Base-by-base conservation (phyloP, 2,329 filamentous ascomycete species). In the Pyrenophora tritici-repentis region DNA sequence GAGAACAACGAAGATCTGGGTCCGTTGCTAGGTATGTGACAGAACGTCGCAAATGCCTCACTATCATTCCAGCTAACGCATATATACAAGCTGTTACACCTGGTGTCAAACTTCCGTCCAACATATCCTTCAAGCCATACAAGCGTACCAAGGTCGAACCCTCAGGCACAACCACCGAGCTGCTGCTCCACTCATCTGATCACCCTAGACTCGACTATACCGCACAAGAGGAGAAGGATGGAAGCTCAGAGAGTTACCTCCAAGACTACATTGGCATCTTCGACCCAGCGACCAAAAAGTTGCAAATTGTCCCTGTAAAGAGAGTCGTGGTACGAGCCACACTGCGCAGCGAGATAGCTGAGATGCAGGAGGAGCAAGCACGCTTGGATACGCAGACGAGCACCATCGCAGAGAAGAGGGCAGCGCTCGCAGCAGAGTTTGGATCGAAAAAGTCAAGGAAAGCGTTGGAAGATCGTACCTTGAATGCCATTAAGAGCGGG, bases 371-470 rank as follows among this genome's bases (percentile, higher is more conserved):
- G 42, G 66, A 71, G 55, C 61, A 66, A 31, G 68, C 63, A 13
- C 47, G 52, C n/a, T 38, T 64, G 4, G 65, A 70, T 1, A 65
- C 63, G 9, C 61, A 54, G 7, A 68, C 61, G 51, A 63, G 48
- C 49, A 73, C 59, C 37, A 82, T 81, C 65, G 76, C 81, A 63
- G 83, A 87, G 22, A 82, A 83, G 67, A 84, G 83, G 61, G 86
- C 85, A 62, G 83, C 86, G 2, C 84, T 95, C 10, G 89, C 88
- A 34, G 82, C 89, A 63, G 85, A 87, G 26, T 95, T 95, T 66
- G 90, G 90, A 71, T 93, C 89, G 20, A 91, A 90, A 78, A 93
- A 92, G 75, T 88, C 90, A 17, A 88, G 86, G 79, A 93, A 92
- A 76, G 87, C 85, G 1, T 85, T 94, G 61, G 79, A 81, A 22